Evolutionary conservation across 2,329 filamentous ascomycete species (phyloP), one percentile per base, ranked within the genome.

Genomic region (Alternaria triticimaculans): DNA sequence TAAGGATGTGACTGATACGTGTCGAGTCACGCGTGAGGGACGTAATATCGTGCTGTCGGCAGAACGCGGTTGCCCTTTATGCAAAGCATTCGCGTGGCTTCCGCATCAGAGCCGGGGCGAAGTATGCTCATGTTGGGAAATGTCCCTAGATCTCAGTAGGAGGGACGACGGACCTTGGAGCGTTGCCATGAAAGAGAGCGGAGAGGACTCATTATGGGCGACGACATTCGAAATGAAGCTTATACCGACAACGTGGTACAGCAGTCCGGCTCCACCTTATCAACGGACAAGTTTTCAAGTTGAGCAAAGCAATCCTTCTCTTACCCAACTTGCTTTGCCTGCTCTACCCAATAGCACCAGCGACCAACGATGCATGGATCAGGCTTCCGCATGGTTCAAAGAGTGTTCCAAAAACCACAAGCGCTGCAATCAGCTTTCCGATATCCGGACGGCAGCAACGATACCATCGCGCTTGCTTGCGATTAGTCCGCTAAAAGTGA

Each of bases 211-310:
- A 33, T 4, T 1, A 15, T 4, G 1, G 3, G 1, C 30, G 15
- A 15, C 0, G 30, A 1, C 6, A 14, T 4, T 8, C 30, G 1
- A 4, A 1, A 3, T 33, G 30, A 2, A 5, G 30, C 30, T 33
- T 33, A 6, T 15, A 33, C 30, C 30, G 30, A 33, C 30, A 33
- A 4, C 14, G 3, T 33, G 0, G 14, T 15, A 15, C 30, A 26
- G 25, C 26, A 28, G 26, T 12, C 26, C 26, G 26, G 26, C 26
- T 2, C 26, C 10, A 26, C 0, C 1, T 26, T 11, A 25, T 28
- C 9, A 28, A 28, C 26, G 26, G 11, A 5, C 9, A 11, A 5
- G 11, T 12, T 30, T 30, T 33, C 30, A 33, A 33, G 30, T 15
- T 37, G 4, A 2, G 15, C 30, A 15, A 37, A 37, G 1, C 9